Evolutionary conservation across 2,329 filamentous ascomycete genomes (phyloP).

Genomic region (Akanthomyces muscarius): DNA sequence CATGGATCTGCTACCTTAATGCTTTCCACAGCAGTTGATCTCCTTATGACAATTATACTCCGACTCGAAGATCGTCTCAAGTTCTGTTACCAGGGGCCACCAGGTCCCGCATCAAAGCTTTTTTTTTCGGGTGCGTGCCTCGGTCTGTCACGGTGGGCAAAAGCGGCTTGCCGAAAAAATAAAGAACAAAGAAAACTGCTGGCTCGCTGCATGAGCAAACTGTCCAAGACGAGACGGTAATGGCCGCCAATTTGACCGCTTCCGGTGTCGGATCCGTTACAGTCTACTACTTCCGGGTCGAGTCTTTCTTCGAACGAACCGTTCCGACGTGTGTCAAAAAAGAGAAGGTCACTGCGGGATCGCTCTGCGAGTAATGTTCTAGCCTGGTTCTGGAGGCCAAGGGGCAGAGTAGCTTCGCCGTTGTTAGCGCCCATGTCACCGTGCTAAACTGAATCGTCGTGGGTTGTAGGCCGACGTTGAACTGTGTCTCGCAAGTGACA

Average conservation of each 20-base stretch:
- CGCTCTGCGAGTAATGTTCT: conserved; percentile 1
- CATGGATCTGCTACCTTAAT: conserved; percentile 43
- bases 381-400: conserved; percentile 5
- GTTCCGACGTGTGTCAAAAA: too few species aligned
- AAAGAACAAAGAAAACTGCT: not conserved
- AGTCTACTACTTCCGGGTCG: conserved; percentile 1
- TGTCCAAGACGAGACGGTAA: conserved; percentile 6
- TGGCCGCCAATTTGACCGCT: not conserved
- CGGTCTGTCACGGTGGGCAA: not conserved
- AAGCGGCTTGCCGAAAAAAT: not conserved
- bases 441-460: not conserved
- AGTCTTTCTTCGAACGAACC: not conserved
- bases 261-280: conserved; percentile 16
- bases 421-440: conserved; percentile 1
- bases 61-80: conserved; percentile 30
- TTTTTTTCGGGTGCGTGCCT: not conserved
- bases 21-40: conserved; percentile 37
- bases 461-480: not conserved
- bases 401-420: not conserved
- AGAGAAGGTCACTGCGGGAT: not conserved
- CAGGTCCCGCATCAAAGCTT: not conserved
- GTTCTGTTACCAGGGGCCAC: conserved; percentile 18
- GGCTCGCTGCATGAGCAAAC: conserved; percentile 10
- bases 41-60: conserved; percentile 19
- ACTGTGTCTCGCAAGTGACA: not conserved